Evolutionary conservation across 2,329 filamentous ascomycete species (phyloP).

Genomic region (Pezicula carpinea): DNA sequence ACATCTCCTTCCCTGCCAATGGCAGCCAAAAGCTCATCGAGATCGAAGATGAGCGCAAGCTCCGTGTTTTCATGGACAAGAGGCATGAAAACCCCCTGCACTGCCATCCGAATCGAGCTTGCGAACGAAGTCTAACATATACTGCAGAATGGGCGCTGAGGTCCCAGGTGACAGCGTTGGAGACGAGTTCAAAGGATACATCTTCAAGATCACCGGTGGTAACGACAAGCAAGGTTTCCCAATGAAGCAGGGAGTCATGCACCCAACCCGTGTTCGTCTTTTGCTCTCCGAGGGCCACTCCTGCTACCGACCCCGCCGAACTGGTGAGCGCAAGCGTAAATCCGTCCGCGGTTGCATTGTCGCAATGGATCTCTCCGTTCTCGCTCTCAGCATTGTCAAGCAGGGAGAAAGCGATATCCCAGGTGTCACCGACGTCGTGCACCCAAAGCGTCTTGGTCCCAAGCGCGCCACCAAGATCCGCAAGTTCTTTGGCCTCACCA

Average conservation of each 20-base stretch:
- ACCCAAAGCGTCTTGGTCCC: conserved; percentile 98
- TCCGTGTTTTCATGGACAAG: conserved; percentile 98
- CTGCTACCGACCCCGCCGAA: conserved; percentile 97
- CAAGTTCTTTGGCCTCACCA: conserved; percentile 99
- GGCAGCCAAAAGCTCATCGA: conserved; percentile 99
- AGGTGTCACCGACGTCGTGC: conserved; percentile 93
- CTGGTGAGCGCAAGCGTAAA: conserved; percentile 99
- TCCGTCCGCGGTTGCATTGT: conserved; percentile 98
- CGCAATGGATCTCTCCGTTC: conserved; percentile 88
- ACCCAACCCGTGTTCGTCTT: conserved; percentile 96
- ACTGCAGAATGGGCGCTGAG: conserved; percentile 74
- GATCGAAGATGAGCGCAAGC: conserved; percentile 98
- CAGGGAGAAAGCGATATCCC: conserved; percentile 93
- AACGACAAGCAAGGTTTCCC: conserved; percentile 99
- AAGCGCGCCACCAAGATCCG: conserved; percentile 99
- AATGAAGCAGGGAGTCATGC: conserved; percentile 99
- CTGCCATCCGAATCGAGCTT: conserved; percentile 33
- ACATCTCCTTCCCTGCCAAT: conserved; percentile 69
- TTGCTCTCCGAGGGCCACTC: conserved; percentile 95
- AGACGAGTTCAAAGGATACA: conserved; percentile 99
- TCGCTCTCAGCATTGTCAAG: conserved; percentile 95
- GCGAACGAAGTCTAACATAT: conserved; percentile 15
- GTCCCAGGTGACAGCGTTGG: conserved; percentile 91
- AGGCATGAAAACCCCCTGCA: conserved; percentile 51
- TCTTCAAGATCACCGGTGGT: conserved; percentile 98